Conservation (phyloP, 192 early-diverging fungal species). For the Coemansia guatemalensis region DNA sequence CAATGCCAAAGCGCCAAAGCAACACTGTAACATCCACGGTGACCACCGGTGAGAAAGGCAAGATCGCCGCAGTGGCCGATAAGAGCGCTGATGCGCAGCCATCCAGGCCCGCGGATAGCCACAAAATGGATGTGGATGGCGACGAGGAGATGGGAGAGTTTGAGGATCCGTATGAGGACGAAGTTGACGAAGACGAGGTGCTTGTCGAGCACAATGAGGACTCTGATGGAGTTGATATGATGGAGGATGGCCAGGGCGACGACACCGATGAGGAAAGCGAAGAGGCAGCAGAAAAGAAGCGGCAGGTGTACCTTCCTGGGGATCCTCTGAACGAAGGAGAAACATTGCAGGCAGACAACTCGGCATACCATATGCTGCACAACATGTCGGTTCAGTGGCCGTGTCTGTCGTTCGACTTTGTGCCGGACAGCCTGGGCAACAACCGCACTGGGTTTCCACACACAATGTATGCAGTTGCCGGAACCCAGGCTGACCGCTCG, state of each 20-base stretch:
- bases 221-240: conserved; percentile 60
- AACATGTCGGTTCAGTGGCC: conserved; percentile 91
- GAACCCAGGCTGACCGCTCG: conserved; percentile 82
- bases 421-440: conserved; percentile 81
- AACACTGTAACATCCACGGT: conserved; percentile 11
- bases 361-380: conserved; percentile 97
- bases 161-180: conserved; percentile 93
- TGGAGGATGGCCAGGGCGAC: conserved; percentile 36
- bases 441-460: conserved; percentile 83
- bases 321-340: conserved; percentile 82
- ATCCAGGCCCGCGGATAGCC: conserved; percentile 13
- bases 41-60: conserved; percentile 20
- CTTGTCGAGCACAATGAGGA: conserved; percentile 61
- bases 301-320: conserved; percentile 87
- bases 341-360: conserved; percentile 90
- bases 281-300: conserved; percentile 59
- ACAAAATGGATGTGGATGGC: conserved; percentile 44
- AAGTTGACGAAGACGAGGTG: conserved; percentile 72
- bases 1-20: conserved; percentile 47
- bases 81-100: conserved; percentile 23
- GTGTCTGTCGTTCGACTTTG: conserved; percentile 94
- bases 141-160: conserved; percentile 60
- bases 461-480: conserved; percentile 90
- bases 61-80: conserved; percentile 30
- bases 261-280: conserved; percentile 61